Conservation (phyloP, 2,329 filamentous ascomycete genomes). For the Fusarium duplospermum region DNA sequence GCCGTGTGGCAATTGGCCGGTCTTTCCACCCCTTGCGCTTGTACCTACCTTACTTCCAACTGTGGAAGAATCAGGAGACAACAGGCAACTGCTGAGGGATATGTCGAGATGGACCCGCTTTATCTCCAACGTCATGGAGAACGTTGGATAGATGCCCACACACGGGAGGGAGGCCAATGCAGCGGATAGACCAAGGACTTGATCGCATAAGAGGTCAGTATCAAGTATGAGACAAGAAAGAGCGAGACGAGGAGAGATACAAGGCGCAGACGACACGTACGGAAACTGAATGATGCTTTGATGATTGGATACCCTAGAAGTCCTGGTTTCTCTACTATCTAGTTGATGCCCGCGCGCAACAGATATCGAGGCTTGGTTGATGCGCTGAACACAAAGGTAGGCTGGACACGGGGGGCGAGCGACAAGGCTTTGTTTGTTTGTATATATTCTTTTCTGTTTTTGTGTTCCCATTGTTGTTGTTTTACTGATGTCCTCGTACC, state of each 20-base stretch:
- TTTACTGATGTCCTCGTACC: neutral
- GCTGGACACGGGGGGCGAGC: neutral
- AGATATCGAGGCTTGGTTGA: neutral
- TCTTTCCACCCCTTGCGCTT: neutral
- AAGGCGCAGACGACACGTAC: neutral
- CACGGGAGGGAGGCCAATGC: neutral
- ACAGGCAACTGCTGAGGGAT: neutral
- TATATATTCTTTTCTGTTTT: neutral
- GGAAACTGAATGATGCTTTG: neutral
- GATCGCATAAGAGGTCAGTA: neutral
- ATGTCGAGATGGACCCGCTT: neutral
- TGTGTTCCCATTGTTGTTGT: neutral
- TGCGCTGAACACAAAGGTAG: neutral
- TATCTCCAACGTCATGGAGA: neutral
- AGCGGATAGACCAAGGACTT: neutral
- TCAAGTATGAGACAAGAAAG: neutral
- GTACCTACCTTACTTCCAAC: neutral
- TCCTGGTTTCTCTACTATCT: neutral
- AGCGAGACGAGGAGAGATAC: neutral
- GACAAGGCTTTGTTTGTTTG: neutral
- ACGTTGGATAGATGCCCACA: neutral
- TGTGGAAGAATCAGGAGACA: neutral
- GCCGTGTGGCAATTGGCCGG: neutral
- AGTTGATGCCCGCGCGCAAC: slow-evolving; percentile 4
- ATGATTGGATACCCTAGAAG: slow-evolving; percentile 13